Conservation (phyloP, 2,329 filamentous ascomycete genomes). For the Neoarthrinium moseri region DNA sequence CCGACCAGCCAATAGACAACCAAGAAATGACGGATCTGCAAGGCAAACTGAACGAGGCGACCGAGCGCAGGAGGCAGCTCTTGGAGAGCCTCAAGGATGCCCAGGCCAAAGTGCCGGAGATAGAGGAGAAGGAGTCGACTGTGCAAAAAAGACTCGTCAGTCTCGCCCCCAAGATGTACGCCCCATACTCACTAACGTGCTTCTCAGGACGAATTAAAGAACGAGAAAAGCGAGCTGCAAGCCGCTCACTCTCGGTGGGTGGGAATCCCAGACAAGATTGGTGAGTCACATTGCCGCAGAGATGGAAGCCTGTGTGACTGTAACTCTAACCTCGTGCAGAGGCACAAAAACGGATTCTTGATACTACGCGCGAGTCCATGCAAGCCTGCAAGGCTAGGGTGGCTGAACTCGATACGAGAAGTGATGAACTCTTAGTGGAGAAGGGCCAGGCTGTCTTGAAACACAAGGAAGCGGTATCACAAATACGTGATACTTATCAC, state of each 20-base stretch:
- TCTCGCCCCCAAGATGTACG: constrained; percentile 9
- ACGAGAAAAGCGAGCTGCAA: constrained; percentile 68
- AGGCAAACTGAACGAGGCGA: constrained; percentile 45
- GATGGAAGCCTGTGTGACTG: neutral
- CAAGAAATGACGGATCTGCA: constrained; percentile 63
- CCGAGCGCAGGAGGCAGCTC: constrained; percentile 32
- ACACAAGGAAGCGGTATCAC: constrained; percentile 59
- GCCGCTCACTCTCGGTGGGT: constrained; percentile 63
- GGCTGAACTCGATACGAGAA: constrained; percentile 48
- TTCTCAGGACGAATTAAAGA: constrained; percentile 36
- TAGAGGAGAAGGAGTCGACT: constrained; percentile 38
- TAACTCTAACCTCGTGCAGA: constrained; percentile 15
- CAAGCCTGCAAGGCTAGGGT: constrained; percentile 41
- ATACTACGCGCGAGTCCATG: constrained; percentile 29
- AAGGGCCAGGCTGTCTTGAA: constrained; percentile 54
- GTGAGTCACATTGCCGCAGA: constrained; percentile 43
- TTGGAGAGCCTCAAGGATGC: constrained; percentile 31
- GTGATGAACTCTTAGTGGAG: constrained; percentile 54
- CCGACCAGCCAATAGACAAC: constrained; percentile 70
- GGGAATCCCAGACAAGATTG: constrained; percentile 68
- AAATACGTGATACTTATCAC: constrained; percentile 60
- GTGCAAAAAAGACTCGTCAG: constrained; percentile 46
- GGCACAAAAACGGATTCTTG: constrained; percentile 33
- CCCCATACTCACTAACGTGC: neutral
- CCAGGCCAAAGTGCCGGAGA: constrained; percentile 33